Base-by-base conservation (phyloP, 179 eudicot species). In the Beta lomatogona region DNA sequence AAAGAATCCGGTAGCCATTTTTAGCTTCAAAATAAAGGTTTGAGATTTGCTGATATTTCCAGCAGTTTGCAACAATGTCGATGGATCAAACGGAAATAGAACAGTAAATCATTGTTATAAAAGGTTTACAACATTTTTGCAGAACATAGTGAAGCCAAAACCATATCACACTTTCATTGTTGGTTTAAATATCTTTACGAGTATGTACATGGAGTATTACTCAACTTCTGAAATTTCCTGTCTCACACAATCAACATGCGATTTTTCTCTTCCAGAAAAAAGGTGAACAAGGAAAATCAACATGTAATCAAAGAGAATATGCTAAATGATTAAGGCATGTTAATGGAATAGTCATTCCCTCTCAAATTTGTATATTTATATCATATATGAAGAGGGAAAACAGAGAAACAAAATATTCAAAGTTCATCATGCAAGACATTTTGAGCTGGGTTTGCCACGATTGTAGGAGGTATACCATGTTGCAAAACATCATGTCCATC, bases 361-460 rank as follows among this genome's bases (percentile, higher is more conserved):
- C n/a, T n/a, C n/a, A n/a, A n/a, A n/a, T n/a, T n/a, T n/a, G n/a
- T n/a, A n/a, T n/a, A n/a, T n/a, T n/a, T n/a, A n/a, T n/a, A n/a
- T n/a, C n/a, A n/a, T 19, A 76, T 21, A 41, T 36, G 10, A 7
- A 44, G 53, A 4, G 53, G 19, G 11, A 60, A 59, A 58, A 60
- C 28, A 25, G 28, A 25, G 28, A 25, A 25, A 25, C 28, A 25
- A 25, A 25, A 25, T 25, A 25, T 82, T 93, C 90, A 94, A 15
- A 94, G 93, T 83, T 94, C 98, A 81, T 94, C 98, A 63, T 88
- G 98, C 86, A 88, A 79, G 61, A 80, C 87, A 82, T 79, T 89
- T 74, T 80, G 93, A 66, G 87, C 83, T 31, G 84, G 86, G 70
- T 80, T 80, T 28, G 19, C 81, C 25, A 71, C 83, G 13, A 86